Conservation (phyloP, 352 stramenopile genomes). For the Blastocystis sp. region DNA sequence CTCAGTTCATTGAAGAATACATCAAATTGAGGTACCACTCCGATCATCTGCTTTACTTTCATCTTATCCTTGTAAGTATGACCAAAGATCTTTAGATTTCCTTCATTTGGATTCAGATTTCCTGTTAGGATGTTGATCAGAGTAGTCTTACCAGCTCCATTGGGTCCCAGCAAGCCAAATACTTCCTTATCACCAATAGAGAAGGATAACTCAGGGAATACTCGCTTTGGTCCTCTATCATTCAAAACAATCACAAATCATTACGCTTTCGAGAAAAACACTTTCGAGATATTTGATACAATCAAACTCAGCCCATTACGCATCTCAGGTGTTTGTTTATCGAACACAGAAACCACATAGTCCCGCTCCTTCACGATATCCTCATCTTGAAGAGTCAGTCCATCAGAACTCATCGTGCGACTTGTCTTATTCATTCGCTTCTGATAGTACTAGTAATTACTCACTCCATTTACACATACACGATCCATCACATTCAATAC, state of each 20-base stretch:
- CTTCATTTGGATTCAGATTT: slow-evolving; percentile 54
- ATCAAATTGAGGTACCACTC: slow-evolving; percentile 78
- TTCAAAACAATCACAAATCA: neutral
- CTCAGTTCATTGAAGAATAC: slow-evolving; percentile 76
- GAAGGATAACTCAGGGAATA: slow-evolving; percentile 16
- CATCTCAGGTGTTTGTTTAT: neutral
- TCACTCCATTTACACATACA: neutral
- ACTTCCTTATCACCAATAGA: slow-evolving; percentile 24
- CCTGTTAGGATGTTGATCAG: slow-evolving; percentile 69
- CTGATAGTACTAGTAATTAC: neutral
- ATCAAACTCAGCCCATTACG: neutral
- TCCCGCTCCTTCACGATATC: neutral
- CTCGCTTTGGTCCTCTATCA: neutral
- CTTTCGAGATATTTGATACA: neutral
- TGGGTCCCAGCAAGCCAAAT: slow-evolving; percentile 68
- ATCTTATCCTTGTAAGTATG: slow-evolving; percentile 71
- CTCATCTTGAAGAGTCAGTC: neutral
- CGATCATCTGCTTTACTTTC: slow-evolving; percentile 74
- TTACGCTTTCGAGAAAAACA: neutral
- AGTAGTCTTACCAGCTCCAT: slow-evolving; percentile 70
- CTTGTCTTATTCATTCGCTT: neutral
- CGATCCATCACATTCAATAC: neutral
- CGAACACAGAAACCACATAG: neutral
- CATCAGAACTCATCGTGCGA: neutral
- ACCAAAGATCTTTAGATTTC: slow-evolving; percentile 66